Evolutionary conservation across 2,329 filamentous ascomycete species (phyloP), one percentile per base, ranked within the genome.

Genomic region (Fusarium sp.): DNA sequence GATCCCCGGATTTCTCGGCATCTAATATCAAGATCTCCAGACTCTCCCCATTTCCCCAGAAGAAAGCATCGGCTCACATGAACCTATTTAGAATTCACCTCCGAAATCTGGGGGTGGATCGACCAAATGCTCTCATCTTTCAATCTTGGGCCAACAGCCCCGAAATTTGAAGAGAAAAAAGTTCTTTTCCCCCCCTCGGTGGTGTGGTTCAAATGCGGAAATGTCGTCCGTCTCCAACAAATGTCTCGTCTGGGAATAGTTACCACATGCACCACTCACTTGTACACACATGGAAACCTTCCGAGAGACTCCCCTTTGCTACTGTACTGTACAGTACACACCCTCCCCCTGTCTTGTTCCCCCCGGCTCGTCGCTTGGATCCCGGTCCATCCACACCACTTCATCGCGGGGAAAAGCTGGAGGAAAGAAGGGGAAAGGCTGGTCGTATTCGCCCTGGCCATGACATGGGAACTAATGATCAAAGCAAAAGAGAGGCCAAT

Each of bases 121-220:
- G 8, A 35, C 33, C 20, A 9, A 56, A 20, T 35, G 31, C 31
- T 10, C 52, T 10, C 52, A 56, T 56, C n/a, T n/a, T n/a, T n/a
- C n/a, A n/a, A n/a, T n/a, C n/a, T n/a, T n/a, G n/a, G n/a, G n/a
- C n/a, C 54, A n/a, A 54, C 27, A 31, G 22, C 48, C 27, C 48
- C 24, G 24, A 52, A 52, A 48, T 48, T 56, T 56, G 52, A 56
- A 35, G 31, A 33, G 29, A 57, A 57, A 37, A 57, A 22, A 37
- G 35, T 37, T 57, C 22, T 58, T 71, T 68, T 48, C 69, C 74
- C 41, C 41, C 35, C 76, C 61, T 78, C 76, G 76, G 76, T 29
- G 45, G 72, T 78, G 76, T 77, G 76, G 68, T 24, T 71, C 76
- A 22, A 78, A 77, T 77, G 22, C 65, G 76, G 76, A 69, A 77